phyloP scores from a whole-genome alignment of 75 land plant species.

The Cryptomeria japonica region DNA sequence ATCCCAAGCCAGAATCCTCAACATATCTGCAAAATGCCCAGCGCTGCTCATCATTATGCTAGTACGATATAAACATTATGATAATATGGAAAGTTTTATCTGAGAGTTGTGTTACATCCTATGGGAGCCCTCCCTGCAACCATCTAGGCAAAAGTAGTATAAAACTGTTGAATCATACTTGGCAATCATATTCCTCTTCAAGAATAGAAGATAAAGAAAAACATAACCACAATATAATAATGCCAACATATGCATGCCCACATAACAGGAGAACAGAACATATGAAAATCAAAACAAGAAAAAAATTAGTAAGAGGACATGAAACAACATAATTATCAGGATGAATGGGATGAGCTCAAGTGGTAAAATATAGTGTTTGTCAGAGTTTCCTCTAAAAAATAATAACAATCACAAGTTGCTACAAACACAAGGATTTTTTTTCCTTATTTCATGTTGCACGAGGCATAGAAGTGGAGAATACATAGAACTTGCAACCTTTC shows the following conservation, averaged over 20 bases:
- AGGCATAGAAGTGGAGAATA: too few relatives aligned
- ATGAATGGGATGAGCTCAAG: neutral
- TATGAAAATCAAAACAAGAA: too few relatives aligned
- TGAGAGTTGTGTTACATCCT: neutral
- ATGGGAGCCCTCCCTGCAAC: neutral
- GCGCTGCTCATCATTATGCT: neutral
- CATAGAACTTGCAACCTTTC: too few relatives aligned
- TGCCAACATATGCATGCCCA: neutral
- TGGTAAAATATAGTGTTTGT: too few relatives aligned
- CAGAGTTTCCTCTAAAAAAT: too few relatives aligned
- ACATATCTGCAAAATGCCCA: neutral
- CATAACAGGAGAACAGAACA: neutral
- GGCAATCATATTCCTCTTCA: neutral
- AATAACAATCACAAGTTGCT: too few relatives aligned
- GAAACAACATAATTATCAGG: neutral
- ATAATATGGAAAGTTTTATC: too few relatives aligned
- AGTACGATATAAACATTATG: too few relatives aligned
- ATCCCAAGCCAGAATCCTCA: neutral
- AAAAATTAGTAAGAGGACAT: neutral
- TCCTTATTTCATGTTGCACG: too few relatives aligned
- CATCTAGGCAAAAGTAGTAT: neutral
- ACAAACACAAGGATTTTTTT: too few relatives aligned
- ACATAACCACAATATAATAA: neutral
- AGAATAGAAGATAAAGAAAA: neutral
- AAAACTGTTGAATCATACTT: neutral